phyloP scores from a whole-genome alignment of 169 alveolate species.

The Eimeria maxima region DNA sequence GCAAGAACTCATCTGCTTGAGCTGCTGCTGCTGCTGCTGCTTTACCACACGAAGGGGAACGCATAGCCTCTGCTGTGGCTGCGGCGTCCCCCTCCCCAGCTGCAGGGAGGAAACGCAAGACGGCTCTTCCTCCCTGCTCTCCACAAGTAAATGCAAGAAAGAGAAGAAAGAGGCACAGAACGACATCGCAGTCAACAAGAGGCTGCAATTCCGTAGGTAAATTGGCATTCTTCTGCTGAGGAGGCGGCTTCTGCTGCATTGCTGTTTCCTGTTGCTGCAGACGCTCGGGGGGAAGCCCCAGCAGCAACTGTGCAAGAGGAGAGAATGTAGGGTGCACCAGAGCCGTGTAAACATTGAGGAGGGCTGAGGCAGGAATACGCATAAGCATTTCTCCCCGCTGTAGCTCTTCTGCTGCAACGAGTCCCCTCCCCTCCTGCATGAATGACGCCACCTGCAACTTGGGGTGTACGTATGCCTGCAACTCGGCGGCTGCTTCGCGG shows the following conservation, averaged over 20 bases:
- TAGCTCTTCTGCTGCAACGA: conserved; percentile 32
- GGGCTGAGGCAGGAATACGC: conserved; percentile 60
- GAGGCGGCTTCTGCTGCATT: neutral
- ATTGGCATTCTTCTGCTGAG: neutral
- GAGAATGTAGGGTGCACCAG: conserved; percentile 66
- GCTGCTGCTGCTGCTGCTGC: conserved; percentile 23
- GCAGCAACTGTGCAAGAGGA: conserved; percentile 55
- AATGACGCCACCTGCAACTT: conserved; percentile 41
- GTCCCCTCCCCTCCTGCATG: conserved; percentile 70
- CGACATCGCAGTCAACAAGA: conserved; percentile 64
- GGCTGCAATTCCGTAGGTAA: conserved; percentile 56
- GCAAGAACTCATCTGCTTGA: neutral
- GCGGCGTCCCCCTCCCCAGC: conserved; percentile 30
- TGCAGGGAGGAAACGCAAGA: conserved; percentile 54
- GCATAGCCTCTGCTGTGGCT: conserved; percentile 33
- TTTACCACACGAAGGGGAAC: neutral
- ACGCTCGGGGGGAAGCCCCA: conserved; percentile 53
- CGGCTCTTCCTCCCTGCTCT: conserved; percentile 46
- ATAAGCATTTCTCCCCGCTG: conserved; percentile 63
- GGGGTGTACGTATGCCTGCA: conserved; percentile 75
- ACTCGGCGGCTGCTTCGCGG: conserved; percentile 47
- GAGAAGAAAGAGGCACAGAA: conserved; percentile 32
- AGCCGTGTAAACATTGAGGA: conserved; percentile 65
- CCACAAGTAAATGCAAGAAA: conserved; percentile 44
- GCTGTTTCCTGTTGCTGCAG: conserved; percentile 31